phyloP scores from a whole-genome alignment of 805 yeast species.

The Schwanniomyces polymorphus region DNA sequence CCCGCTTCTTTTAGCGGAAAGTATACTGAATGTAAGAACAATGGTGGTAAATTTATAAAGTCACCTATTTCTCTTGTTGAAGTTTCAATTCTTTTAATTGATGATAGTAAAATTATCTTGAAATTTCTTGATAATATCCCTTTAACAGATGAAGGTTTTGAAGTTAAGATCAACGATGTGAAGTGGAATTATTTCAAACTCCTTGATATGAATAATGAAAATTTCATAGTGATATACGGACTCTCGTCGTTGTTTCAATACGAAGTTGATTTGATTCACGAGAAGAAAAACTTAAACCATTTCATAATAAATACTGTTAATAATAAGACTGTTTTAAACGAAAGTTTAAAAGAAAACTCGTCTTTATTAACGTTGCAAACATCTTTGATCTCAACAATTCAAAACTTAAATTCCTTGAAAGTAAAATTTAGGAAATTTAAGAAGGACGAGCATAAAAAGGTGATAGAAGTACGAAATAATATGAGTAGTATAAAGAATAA shows the following conservation, averaged over 20 bases:
- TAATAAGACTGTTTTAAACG: conserved; percentile 19
- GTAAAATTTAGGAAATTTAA: conserved; percentile 29
- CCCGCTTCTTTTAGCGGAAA: conserved; percentile 34
- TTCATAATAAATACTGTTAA: conserved; percentile 30
- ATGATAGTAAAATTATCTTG: conserved; percentile 29
- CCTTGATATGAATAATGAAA: conserved; percentile 8
- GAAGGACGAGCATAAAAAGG: conserved; percentile 37
- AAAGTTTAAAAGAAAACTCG: conserved; percentile 24
- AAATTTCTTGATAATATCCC: conserved; percentile 17
- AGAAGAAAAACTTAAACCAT: conserved; percentile 15
- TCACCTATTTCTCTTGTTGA: conserved; percentile 4
- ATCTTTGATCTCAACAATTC: conserved; percentile 31
- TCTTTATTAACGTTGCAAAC: conserved; percentile 31
- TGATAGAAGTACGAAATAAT: conserved; percentile 29
- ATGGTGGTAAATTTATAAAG: conserved; percentile 18
- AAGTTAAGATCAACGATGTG: conserved; percentile 30
- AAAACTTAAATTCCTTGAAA: conserved; percentile 21
- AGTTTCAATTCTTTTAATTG: conserved; percentile 25
- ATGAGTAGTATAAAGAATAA: conserved; percentile 31
- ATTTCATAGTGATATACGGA: conserved; percentile 30
- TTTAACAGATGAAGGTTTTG: conserved; percentile 6
- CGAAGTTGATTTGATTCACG: conserved; percentile 27
- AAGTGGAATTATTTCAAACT: conserved; percentile 31
- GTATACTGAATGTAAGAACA: conserved; percentile 20
- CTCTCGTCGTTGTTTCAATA: conserved; percentile 38